Evolutionary conservation across 306 rosid species (phyloP), one percentile per base, ranked within the genome.

Genomic region (Castanea sativa): DNA sequence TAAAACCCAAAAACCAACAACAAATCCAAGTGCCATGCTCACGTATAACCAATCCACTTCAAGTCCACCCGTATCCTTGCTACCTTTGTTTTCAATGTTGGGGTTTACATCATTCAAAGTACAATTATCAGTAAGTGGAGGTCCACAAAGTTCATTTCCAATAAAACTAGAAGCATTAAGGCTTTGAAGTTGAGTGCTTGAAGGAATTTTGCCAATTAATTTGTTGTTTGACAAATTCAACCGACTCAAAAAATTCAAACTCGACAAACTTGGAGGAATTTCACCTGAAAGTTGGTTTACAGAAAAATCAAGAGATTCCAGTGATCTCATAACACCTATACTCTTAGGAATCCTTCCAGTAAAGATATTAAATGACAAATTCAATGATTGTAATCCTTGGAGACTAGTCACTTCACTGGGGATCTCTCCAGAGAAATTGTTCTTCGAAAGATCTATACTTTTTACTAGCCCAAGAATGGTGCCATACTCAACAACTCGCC

Each of bases 141-240:
- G 79, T 11, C 79, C 61, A 15, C 79, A 76, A 21, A 61, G 49
- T 4, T 45, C 5, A 6, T 76, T 76, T 11, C 79, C 61, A 5
- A 13, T 1, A 58, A 57, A 74, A 25, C 58, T 20, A 8, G 70
- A 58, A 0, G 78, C 21, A 21, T 10, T 1, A 0, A 74, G 23
- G 70, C 38, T 8, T 15, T 74, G 58, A 6, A 59, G 32, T 2
- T 58, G 25, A 58, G 70, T 41, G 38, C 70, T 12, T 30, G 35
- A 4, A 20, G 69, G 78, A 15, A 74, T 55, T 38, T 5, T 74
- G 23, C 69, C 69, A 3, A 25, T 11, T 29, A 74, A 19, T 41
- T 74, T 56, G 68, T 74, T 74, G 56, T 38, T 4, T 13, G 78
- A 58, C 35, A 57, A 58, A 20, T 38, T 74, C 55, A 74, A 59